Conservation (phyloP, 371 early-diverging fungal species). For the Syncephalastrum racemosum region DNA sequence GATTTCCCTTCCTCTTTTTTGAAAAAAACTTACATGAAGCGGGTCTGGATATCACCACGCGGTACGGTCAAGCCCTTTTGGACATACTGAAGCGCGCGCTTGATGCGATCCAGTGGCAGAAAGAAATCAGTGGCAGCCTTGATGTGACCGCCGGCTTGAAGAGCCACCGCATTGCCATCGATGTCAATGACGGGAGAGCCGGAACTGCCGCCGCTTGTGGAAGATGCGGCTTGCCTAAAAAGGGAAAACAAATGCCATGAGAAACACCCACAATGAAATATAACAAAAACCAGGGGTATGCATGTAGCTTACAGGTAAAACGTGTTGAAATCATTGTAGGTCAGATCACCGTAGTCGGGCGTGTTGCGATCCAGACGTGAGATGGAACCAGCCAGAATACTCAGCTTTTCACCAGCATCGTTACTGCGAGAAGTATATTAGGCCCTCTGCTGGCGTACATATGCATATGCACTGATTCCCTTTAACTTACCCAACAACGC, state of each 20-base stretch:
- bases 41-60: conserved; percentile 89
- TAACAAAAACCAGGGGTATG: neutral
- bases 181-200: conserved; percentile 94
- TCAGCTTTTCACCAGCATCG: conserved; percentile 92
- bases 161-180: conserved; percentile 89
- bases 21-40: conserved; percentile 63
- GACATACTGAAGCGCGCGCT: conserved; percentile 74
- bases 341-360: conserved; percentile 55
- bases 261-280: neutral
- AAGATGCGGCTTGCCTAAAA: conserved; percentile 71
- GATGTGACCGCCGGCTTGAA: conserved; percentile 83
- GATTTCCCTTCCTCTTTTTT: neutral
- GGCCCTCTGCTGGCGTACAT: too few species aligned
- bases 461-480: neutral
- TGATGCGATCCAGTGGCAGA: conserved; percentile 84
- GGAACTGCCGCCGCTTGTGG: conserved; percentile 79
- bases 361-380: conserved; percentile 87
- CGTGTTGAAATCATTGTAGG: conserved; percentile 78
- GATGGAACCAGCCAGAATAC: conserved; percentile 85
- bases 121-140: conserved; percentile 92
- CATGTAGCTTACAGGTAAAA: conserved; percentile 65
- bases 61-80: conserved; percentile 69
- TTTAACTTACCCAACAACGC: conserved; percentile 76
- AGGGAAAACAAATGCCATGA: neutral
- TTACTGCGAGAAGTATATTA: too few species aligned